Conservation (phyloP, 2,329 filamentous ascomycete genomes). For the Myriosclerotinia duriaeana region DNA sequence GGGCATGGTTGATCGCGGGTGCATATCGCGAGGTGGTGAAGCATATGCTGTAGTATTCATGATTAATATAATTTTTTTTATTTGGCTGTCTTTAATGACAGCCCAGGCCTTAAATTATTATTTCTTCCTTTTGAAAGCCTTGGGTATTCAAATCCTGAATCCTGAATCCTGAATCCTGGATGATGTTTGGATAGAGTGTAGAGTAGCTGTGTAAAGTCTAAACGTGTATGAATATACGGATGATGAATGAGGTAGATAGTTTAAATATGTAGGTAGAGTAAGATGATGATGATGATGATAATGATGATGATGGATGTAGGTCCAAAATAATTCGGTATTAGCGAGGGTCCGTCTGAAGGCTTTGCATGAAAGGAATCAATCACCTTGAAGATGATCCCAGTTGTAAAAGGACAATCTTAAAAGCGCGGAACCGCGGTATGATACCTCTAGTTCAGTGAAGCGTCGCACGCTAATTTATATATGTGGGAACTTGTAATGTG, state of each 20-base stretch:
- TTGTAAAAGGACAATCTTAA: conserved; percentile 5
- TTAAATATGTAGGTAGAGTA: conserved; percentile 9
- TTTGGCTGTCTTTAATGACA: conserved; percentile 8
- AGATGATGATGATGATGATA: conserved; percentile 1
- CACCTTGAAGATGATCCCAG: conserved; percentile 21
- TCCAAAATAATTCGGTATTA: conserved; percentile 21
- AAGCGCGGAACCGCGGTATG: conserved; percentile 4
- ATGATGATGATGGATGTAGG: conserved; percentile 18
- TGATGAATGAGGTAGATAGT: conserved; percentile 1
- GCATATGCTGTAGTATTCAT: conserved; percentile 36
- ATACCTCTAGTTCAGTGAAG: conserved; percentile 10
- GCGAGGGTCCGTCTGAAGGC: conserved; percentile 18
- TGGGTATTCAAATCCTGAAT: background rate
- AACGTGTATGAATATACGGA: conserved; percentile 2
- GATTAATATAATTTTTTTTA: conserved; percentile 3
- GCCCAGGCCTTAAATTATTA: background rate
- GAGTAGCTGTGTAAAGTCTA: background rate
- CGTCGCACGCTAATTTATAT: conserved; percentile 13
- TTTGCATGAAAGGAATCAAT: conserved; percentile 19
- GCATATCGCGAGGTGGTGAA: conserved; percentile 30
- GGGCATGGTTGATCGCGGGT: conserved; percentile 27
- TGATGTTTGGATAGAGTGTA: background rate
- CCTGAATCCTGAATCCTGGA: background rate
- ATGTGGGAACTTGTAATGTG: conserved; percentile 8
- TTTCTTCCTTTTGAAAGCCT: background rate